Conservation (phyloP, 257 asterid species). For the Ilex asprella region DNA sequence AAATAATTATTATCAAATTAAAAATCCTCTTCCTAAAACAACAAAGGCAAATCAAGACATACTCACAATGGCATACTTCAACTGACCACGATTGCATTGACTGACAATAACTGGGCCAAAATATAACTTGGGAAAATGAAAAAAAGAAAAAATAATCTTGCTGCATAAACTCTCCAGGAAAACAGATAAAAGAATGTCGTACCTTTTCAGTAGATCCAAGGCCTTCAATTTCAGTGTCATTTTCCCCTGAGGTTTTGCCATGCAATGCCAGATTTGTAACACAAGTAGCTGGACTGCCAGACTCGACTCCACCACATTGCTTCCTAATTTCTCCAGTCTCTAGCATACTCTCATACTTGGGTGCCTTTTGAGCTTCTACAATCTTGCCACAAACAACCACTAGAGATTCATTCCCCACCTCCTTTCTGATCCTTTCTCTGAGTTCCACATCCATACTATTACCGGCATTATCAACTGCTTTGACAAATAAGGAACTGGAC, state of each 20-base stretch:
- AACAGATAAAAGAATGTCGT: neutral
- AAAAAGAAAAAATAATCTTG: neutral
- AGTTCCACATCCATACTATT: conserved; percentile 23
- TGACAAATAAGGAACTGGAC: conserved; percentile 16
- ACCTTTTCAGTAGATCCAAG: conserved; percentile 35
- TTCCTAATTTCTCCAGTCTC: conserved; percentile 12
- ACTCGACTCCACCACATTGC: conserved; percentile 10
- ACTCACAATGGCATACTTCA: neutral
- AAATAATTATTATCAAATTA: neutral
- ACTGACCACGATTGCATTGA: neutral
- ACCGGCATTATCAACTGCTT: conserved; percentile 17
- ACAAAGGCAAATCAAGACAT: neutral
- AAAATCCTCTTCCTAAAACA: neutral
- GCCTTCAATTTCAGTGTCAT: conserved; percentile 34
- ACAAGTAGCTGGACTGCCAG: conserved; percentile 16
- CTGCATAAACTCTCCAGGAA: neutral
- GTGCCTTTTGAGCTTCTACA: conserved; percentile 18
- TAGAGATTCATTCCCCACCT: conserved; percentile 21
- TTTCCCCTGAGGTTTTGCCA: conserved; percentile 25
- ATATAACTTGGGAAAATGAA: no score
- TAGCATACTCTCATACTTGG: conserved; percentile 6
- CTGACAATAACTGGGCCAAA: neutral
- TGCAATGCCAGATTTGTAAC: conserved; percentile 21
- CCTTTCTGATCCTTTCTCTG: conserved; percentile 17
- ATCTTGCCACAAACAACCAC: conserved; percentile 14